A percentile compares a stretch with the other conserved stretches of the same genome.
phyloP scores from a whole-genome alignment of 2,329 filamentous ascomycete genomes.

The Hawksworthiomyces lignivorus region DNA sequence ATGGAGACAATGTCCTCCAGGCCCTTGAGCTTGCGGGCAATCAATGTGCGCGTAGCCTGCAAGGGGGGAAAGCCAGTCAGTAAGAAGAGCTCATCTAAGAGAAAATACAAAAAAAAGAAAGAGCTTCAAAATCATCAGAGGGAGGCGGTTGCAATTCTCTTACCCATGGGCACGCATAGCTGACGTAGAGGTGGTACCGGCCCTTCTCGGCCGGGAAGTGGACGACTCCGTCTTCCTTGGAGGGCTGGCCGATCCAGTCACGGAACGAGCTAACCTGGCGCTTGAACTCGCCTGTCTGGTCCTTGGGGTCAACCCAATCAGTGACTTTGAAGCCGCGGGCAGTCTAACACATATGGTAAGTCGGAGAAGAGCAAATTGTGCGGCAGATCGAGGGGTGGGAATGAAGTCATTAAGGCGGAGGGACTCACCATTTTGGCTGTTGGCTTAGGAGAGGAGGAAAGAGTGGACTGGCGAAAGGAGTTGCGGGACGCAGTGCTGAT shows the following conservation, averaged over 20 bases:
- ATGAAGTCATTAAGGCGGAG: no score
- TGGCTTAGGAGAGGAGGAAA: neutral
- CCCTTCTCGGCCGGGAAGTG: slow-evolving; percentile 79
- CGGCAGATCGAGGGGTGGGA: no score
- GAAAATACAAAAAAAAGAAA: slow-evolving; percentile 13
- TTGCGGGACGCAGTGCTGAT: neutral
- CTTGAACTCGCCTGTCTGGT: slow-evolving; percentile 88
- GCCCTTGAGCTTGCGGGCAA: slow-evolving; percentile 84
- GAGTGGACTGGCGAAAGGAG: neutral
- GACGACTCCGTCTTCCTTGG: slow-evolving; percentile 55
- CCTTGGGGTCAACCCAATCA: slow-evolving; percentile 71
- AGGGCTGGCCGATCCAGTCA: slow-evolving; percentile 54
- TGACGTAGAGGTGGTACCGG: slow-evolving; percentile 91
- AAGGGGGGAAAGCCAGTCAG: no score
- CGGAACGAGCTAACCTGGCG: slow-evolving; percentile 78
- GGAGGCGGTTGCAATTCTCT: no score
- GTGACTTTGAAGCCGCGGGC: slow-evolving; percentile 55
- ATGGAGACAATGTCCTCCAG: slow-evolving; percentile 74
- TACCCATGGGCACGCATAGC: slow-evolving; percentile 88
- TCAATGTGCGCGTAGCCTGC: slow-evolving; percentile 73
- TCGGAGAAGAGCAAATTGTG: no score
- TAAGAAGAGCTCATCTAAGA: no score
- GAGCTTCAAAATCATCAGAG: no score
- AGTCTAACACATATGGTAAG: no score
- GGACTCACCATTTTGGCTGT: slow-evolving; percentile 9